Percentiles rank a stretch among this genome's conserved stretches.
These are phyloP conservation scores for Vitis hybrid DNA, from an alignment of 177 flowering plant genomes.

Conservation along the genomic window DNA sequence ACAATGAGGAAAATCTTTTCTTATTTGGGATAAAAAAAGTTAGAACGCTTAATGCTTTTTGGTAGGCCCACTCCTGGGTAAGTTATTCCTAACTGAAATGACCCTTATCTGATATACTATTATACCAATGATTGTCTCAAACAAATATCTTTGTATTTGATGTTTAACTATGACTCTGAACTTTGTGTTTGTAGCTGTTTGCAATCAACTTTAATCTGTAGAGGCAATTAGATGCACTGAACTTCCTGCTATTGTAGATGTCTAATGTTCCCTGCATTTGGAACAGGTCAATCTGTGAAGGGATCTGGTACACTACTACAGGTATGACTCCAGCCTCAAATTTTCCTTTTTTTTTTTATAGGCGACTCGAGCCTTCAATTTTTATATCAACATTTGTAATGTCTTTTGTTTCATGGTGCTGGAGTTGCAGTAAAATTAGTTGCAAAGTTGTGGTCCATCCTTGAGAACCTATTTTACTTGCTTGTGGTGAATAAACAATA, in stretches of 20 bases:
- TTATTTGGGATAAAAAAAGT: slow-evolving; percentile 5
- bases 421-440: background rate
- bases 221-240: background rate
- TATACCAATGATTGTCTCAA: background rate
- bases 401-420: background rate
- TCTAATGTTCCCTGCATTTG: background rate
- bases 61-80: background rate
- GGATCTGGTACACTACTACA: background rate
- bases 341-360: background rate
- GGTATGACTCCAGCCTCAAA: background rate
- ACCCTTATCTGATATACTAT: background rate
- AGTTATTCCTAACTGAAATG: slow-evolving; percentile 6
- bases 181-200: background rate
- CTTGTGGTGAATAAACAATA: too few species aligned
- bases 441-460: too few species aligned
- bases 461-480: too few species aligned
- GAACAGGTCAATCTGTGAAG: background rate
- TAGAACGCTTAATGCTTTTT: slow-evolving; percentile 1
- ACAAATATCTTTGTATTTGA: slow-evolving; percentile 3
- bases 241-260: background rate
- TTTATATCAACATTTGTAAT: background rate
- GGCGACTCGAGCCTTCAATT: too few species aligned
- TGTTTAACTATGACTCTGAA: background rate
- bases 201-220: background rate
- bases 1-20: slow-evolving; percentile 18